Evolutionary conservation across 2,329 filamentous ascomycete genomes (phyloP).

Genomic region (Bipolaris bicolor): DNA sequence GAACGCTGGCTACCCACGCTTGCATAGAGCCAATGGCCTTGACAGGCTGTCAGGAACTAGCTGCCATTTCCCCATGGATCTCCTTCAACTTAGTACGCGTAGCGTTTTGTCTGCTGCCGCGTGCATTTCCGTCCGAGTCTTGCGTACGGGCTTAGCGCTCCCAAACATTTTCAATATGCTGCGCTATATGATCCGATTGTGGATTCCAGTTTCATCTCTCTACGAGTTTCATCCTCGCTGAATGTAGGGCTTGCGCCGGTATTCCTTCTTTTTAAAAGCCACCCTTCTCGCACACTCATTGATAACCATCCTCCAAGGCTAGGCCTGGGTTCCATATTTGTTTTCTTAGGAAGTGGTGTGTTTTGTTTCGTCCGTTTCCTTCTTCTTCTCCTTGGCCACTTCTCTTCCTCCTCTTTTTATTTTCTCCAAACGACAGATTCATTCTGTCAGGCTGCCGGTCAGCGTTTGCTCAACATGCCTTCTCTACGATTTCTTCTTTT

Average conservation of each 20-base stretch:
- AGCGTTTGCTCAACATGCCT: slow-evolving; percentile 47
- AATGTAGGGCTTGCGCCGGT: slow-evolving; percentile 16
- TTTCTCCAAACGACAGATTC: slow-evolving; percentile 24
- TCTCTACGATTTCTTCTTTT: slow-evolving; percentile 50
- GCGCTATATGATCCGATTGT: slow-evolving; percentile 13
- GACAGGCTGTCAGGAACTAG: slow-evolving; percentile 16
- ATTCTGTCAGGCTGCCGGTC: slow-evolving; percentile 47
- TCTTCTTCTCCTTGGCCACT: slow-evolving; percentile 25
- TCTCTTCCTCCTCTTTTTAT: slow-evolving; percentile 8
- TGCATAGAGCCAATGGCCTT: slow-evolving; percentile 16
- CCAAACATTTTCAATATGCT: slow-evolving; percentile 30
- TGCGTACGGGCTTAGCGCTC: slow-evolving; percentile 24
- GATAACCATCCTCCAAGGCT: slow-evolving; percentile 37
- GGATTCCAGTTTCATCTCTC: slow-evolving; percentile 27
- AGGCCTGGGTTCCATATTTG: slow-evolving; percentile 34
- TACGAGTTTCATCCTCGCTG: slow-evolving; percentile 25
- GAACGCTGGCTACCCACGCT: slow-evolving; percentile 15
- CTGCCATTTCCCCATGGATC: slow-evolving; percentile 12
- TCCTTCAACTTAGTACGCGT: slow-evolving; percentile 23
- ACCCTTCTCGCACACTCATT: slow-evolving; percentile 33
- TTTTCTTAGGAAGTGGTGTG: slow-evolving; percentile 25
- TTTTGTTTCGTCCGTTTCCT: slow-evolving; percentile 31
- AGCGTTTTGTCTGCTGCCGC: slow-evolving; percentile 28
- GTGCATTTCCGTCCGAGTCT: slow-evolving; percentile 23
- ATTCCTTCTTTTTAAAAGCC: slow-evolving; percentile 36